Evolutionary conservation across 2,329 filamentous ascomycete genomes (phyloP).

Genomic region (Triangularia verruculosa): DNA sequence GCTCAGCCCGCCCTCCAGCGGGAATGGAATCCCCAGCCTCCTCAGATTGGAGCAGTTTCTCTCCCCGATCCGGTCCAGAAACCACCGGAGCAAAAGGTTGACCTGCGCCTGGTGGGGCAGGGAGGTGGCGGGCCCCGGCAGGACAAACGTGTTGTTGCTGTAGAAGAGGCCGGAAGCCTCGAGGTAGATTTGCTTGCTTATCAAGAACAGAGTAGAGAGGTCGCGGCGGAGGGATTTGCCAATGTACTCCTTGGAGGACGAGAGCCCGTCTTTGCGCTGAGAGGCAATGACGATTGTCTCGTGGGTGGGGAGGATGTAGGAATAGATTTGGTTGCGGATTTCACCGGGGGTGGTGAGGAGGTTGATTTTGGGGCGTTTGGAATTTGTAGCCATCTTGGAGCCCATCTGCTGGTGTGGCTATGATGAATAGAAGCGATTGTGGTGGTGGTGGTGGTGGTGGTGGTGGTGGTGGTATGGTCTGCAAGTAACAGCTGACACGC

Average conservation of each 20-base stretch:
- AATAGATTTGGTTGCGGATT: conserved; percentile 25
- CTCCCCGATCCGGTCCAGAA: conserved; percentile 19
- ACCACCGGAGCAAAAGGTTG: conserved; percentile 21
- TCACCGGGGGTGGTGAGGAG: conserved; percentile 20
- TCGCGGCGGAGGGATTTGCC: background rate
- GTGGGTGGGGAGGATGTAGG: conserved; percentile 13
- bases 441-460: background rate
- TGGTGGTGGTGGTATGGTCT: background rate
- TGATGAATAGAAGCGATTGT: background rate
- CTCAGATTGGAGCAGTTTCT: conserved; percentile 13
- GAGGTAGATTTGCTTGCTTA: conserved; percentile 14
- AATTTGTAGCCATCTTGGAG: background rate
- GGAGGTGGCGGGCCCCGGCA: background rate
- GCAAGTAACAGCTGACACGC: background rate
- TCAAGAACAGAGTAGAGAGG: conserved; percentile 15
- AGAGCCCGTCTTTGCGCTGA: background rate
- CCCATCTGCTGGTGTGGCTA: background rate
- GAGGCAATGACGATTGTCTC: conserved; percentile 14
- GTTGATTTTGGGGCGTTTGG: background rate
- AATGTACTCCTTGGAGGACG: background rate
- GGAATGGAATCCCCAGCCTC: background rate
- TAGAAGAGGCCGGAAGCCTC: conserved; percentile 20
- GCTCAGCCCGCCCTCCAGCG: background rate
- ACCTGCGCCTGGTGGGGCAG: conserved; percentile 15
- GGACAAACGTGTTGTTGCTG: conserved; percentile 16